Evolutionary conservation across 495 filamentous ascomycete genomes (phyloP), one percentile per base, ranked within the genome.

Genomic region (Penicillium psychrofluorescens): DNA sequence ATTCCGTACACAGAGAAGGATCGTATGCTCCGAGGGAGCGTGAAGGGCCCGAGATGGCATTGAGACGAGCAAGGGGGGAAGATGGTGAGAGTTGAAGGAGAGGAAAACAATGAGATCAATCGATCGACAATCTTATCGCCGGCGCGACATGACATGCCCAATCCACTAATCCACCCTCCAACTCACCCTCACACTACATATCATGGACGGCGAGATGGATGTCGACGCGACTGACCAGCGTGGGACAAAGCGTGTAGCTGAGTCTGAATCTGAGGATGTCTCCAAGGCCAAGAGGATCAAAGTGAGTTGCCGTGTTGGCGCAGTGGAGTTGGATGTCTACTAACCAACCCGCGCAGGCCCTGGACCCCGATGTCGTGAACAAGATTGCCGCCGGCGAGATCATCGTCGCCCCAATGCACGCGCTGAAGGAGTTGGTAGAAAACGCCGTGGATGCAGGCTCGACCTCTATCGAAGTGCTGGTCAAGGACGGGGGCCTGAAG

Each of bases 331-430:
- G 22, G 22, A 22, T 22, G 22, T 22, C 4, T 22, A 6, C 22
- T 22, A 22, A 22, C 22, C 22, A 36, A 36, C 22, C 8, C 16
- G 14, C 11, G 11, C 38, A 95, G 87, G 84, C 90, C 27, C 79
- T 99, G 12, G 86, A 95, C 59, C 84, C 86, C 56, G 89, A 95
- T 72, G 94, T 99, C 34, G 88, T 97, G 45, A 97, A 97, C 70
- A 97, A 96, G 67, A 99, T 99, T 53, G 94, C 94, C 7, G 94
- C 94, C n/a, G 94, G 94, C 11, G 94, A 99, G 60, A 99, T 97
- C 48, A 97, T 99, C 41, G 89, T 97, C 40, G 92, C 94, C 9
- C 94, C 94, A 15, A 90, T 97, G 46, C 88, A 99, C 60, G 94
- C 94, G 13, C 66, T 99, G 29, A 99, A 99, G 68, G 94, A 99